Evolutionary conservation across 192 early-diverging fungal species (phyloP).

Genomic region (Endogone sp.): DNA sequence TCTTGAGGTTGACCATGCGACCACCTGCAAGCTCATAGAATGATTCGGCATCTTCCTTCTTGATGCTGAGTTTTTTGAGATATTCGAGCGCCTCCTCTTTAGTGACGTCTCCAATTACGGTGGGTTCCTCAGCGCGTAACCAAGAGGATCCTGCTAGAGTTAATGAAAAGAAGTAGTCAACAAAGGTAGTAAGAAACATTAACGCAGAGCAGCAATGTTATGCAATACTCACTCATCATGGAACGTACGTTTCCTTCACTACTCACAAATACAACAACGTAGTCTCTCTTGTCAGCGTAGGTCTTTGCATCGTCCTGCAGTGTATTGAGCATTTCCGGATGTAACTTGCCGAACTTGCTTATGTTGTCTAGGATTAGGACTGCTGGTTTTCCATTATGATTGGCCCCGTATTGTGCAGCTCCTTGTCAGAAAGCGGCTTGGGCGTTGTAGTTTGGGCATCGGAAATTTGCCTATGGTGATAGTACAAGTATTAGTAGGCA

Average conservation of each 20-base stretch:
- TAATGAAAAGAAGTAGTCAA: neutral
- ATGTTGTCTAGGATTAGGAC: conserved; percentile 12
- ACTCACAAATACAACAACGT: conserved; percentile 15
- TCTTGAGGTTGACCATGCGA: neutral
- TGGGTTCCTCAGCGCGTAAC: neutral
- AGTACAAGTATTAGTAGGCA: neutral
- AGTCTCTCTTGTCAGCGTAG: conserved; percentile 7
- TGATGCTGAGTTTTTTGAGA: conserved; percentile 10
- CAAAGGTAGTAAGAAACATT: neutral
- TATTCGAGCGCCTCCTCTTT: conserved; percentile 3
- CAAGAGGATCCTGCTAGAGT: conserved; percentile 13
- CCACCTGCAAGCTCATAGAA: conserved; percentile 1
- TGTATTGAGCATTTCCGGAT: conserved; percentile 1
- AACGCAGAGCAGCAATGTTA: neutral
- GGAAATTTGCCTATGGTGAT: neutral
- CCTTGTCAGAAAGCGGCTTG: neutral
- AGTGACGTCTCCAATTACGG: conserved; percentile 13
- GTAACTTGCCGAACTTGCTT: conserved; percentile 10
- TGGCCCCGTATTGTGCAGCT: conserved; percentile 10
- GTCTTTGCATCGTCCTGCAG: conserved; percentile 14
- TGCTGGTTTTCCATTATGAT: conserved; percentile 13
- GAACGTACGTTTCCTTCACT: conserved; percentile 4
- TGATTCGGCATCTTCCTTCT: conserved; percentile 1
- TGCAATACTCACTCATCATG: conserved; percentile 13
- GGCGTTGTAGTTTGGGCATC: neutral